A percentile compares a stretch with the other conserved stretches of the same genome.
Evolutionary conservation across 2,329 filamentous ascomycete species (phyloP).

Genomic region (Corniculantispora saksenae): DNA sequence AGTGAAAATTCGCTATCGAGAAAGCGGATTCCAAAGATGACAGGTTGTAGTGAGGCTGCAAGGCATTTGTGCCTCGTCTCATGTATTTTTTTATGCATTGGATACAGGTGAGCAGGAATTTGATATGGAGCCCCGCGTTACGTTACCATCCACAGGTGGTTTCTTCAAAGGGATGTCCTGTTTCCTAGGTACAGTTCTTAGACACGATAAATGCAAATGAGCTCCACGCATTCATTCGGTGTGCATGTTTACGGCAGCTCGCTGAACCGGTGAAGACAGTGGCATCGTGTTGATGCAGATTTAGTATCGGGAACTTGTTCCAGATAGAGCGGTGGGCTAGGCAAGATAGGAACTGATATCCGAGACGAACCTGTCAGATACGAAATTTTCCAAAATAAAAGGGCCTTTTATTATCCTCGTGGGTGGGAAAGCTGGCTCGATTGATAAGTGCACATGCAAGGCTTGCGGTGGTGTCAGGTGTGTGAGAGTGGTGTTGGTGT

Average conservation of each 20-base stretch:
- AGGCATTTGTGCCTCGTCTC: background rate
- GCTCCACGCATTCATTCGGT: background rate
- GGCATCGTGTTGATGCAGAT: background rate
- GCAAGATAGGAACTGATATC: background rate
- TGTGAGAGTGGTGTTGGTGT: background rate
- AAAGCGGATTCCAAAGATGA: background rate
- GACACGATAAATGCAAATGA: background rate
- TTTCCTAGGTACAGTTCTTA: no score
- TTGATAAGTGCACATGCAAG: conserved; percentile 10
- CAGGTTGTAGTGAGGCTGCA: background rate
- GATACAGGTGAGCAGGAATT: background rate
- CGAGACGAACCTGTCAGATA: background rate
- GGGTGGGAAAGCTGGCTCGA: background rate
- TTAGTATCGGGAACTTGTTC: background rate
- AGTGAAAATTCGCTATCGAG: background rate
- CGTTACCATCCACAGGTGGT: background rate
- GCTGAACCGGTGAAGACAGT: background rate
- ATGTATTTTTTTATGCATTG: background rate
- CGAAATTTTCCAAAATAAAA: background rate
- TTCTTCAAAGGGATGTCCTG: background rate
- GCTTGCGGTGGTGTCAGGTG: background rate
- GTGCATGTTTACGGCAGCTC: background rate
- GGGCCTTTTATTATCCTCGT: background rate
- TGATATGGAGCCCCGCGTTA: background rate
- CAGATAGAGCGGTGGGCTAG: background rate